Conservation (phyloP, 78 protist genomes). For the Monosiga brevicollis region DNA sequence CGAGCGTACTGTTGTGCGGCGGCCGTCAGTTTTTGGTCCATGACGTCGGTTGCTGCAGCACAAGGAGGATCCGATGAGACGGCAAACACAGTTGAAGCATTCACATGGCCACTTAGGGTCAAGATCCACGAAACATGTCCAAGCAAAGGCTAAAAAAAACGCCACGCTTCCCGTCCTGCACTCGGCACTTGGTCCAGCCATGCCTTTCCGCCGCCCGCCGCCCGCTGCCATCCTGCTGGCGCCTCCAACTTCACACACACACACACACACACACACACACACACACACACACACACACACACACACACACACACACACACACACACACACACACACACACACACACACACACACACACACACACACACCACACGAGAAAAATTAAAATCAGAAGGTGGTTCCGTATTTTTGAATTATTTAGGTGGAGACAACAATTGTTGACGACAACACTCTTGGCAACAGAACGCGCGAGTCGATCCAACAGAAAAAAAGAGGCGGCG, state of each 20-base stretch:
- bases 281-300: neutral
- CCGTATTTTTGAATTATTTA: no score
- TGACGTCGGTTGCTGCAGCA: no score
- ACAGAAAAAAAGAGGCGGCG: neutral
- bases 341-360: neutral
- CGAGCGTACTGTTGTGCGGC: no score
- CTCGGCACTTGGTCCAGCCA: no score
- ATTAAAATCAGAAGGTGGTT: neutral
- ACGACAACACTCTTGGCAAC: neutral
- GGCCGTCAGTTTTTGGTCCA: no score
- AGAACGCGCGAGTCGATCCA: neutral
- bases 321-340: neutral
- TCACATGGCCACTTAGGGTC: no score
- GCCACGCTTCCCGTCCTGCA: no score
- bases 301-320: neutral
- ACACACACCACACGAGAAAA: neutral
- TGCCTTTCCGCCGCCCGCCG: neutral
- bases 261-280: neutral
- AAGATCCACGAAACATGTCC: neutral
- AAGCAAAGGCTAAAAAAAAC: no score
- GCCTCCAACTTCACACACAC: neutral
- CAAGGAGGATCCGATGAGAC: neutral
- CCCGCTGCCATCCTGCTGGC: neutral
- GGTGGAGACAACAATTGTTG: neutral
- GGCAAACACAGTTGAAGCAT: neutral